Evolutionary conservation across 805 yeast species (phyloP), one percentile per base, ranked within the genome.

Genomic region (Cyberlindnera xylosilytica): DNA sequence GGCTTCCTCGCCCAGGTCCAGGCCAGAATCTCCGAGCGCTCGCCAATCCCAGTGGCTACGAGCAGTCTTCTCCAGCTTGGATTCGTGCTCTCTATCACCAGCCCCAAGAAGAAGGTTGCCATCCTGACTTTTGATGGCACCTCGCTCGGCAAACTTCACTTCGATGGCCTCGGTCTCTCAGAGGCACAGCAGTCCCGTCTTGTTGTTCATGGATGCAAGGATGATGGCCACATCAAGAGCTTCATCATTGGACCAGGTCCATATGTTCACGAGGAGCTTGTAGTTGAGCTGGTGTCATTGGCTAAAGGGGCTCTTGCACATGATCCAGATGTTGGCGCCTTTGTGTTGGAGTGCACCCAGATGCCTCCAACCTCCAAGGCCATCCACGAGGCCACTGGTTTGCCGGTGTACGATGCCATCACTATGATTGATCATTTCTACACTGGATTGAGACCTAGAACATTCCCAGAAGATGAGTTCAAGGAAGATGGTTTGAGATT

Each of bases 1-100:
- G 68, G 68, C 11, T 64, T 64, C 44, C 50, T 64, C 4, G 64
- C 66, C 2, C 62, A 60, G 30, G 47, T 58, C 16, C 68, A 64
- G 34, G 23, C 47, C 10, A 46, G 58, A 15, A 24, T 63, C 7
- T 48, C 56, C 2, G 46, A 45, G 2, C 44, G 45, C 41, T 51
- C 54, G 22, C 45, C 51, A 8, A 56, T 63, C 20, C 68, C 69
- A 22, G 57, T 65, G 20, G 66, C 62, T 6, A 57, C 66, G 4
- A 57, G 64, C 37, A 49, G 63, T 20, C 41, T 64, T 17, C 33
- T 63, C 5, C 68, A 65, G 38, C 42, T 64, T 15, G 63, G 68
- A 9, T 37, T 52, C 26, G 60, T 60, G 4, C 33, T 56, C 10
- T 35, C 47, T 1, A 44, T 57, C 15, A 40, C 57, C 4, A 45